Conservation (phyloP, 2,329 filamentous ascomycete genomes). For the Aureobasidium mangrovei region DNA sequence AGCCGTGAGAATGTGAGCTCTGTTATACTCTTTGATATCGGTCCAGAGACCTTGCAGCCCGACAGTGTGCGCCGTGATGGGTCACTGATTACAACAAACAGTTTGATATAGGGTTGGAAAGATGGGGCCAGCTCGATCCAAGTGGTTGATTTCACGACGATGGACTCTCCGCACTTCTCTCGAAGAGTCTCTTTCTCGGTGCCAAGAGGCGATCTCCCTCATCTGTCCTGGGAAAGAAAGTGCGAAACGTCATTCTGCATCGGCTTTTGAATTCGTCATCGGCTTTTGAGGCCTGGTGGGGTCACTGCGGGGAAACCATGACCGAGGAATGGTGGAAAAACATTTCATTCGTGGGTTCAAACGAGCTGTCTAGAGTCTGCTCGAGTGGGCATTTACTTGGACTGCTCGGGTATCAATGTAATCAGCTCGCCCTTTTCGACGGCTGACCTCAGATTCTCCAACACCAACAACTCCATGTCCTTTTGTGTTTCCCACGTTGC, state of each 20-base stretch:
- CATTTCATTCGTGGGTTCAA: not conserved
- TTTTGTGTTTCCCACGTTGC: constrained; percentile 52
- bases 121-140: no score
- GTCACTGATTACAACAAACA: not conserved
- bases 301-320: not conserved
- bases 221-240: no score
- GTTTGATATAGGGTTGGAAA: not conserved
- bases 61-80: not conserved
- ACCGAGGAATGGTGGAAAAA: not conserved
- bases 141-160: not conserved
- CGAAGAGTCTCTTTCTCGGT: no score
- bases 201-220: no score
- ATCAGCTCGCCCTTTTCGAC: constrained; percentile 49
- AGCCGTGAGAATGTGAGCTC: constrained; percentile 33
- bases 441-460: constrained; percentile 49
- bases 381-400: constrained; percentile 24
- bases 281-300: not conserved
- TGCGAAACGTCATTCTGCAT: no score
- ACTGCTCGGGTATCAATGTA: constrained; percentile 55
- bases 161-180: not conserved
- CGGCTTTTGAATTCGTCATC: no score
- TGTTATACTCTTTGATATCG: constrained; percentile 33
- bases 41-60: constrained; percentile 19
- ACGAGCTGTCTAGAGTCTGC: not conserved
- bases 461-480: constrained; percentile 52